Base-by-base conservation (phyloP, 257 asterid genomes). In the Solanum pinnatisectum region DNA sequence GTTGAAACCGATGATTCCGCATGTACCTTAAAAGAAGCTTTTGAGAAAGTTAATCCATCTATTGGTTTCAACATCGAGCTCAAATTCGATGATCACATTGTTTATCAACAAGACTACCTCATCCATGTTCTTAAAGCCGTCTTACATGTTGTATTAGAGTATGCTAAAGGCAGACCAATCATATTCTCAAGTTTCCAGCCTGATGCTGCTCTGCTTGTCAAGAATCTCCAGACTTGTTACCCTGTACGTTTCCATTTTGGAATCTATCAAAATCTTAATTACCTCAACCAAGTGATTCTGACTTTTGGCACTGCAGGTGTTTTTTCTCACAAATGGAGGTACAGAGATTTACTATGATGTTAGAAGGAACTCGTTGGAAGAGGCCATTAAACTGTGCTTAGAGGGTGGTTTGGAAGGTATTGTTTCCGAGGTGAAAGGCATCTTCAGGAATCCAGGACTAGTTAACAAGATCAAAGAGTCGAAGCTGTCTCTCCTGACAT, bases 351-450 rank as follows among this genome's bases (percentile, higher is more conserved):
- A 91, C 94, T 63, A 86, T 15, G 99, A 97, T 65, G 94, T 83
- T 81, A 89, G 99, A 87, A 93, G 98, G 92, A 96, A 96, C 67
- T 92, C 98, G 2, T 84, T 97, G 91, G 99, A 96, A 87, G 99
- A 95, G 88, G 99, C 98, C 25, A 88, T 92, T 8, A 94, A 95
- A 22, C 3, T 97, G 11, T 95, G 99, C 90, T 42, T 90, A 90
- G 99, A 96, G 72, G 99, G 99, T 56, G 97, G 94, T 22, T 85
- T 97, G 87, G 93, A 97, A 78, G 99, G 99, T 86, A 93, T 97
- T 85, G 99, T 97, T 42, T 96, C 98, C 1, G 98, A 94, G 67
- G 99, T 94, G 2, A 93, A 91, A 87, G 98, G 95, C 9, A 73
- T 97, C 2, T 93, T 97, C 6, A 91, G 94, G 87, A 94, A 94